Evolutionary conservation across 108 stramenopile species (phyloP), one percentile per base, ranked within the genome.

Genomic region (Cyclotella kingstonii): DNA sequence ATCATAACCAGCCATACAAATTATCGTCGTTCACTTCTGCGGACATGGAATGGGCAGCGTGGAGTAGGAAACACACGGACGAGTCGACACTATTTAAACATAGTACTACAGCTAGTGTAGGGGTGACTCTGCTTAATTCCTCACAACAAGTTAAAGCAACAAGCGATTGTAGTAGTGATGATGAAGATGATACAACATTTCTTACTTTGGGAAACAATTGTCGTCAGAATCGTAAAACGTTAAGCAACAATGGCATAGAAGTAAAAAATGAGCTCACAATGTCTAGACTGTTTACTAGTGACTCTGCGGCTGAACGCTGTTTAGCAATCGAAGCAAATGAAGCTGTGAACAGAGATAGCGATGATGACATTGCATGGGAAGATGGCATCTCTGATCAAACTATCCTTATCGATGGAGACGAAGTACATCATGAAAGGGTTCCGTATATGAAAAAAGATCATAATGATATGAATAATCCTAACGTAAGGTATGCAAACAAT

Each of bases 281-380:
- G n/a, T n/a, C n/a, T n/a, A n/a, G n/a, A n/a, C n/a, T n/a, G n/a
- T n/a, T n/a, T n/a, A n/a, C n/a, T n/a, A n/a, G n/a, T n/a, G n/a
- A n/a, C n/a, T n/a, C n/a, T n/a, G n/a, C n/a, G n/a, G n/a, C n/a
- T n/a, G n/a, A n/a, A n/a, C n/a, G n/a, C n/a, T n/a, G n/a, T n/a
- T n/a, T 5, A 9, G 25, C 19, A 3, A 17, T 1, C 5, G 39
- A 14, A 8, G 27, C 35, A n/a, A 36, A 26, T 23, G 54, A 55
- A 3, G 62, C 28, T 26, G 34, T 17, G 11, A 3, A 14, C 15
- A 50, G 64, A 34, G 58, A 57, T 33, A 54, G 62, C 5, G 73
- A 78, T n/a, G 77, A 74, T 29, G 74, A 76, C 33, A 58, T 83
- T 48, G 78, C 76, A 36, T 81, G 81, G 82, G 82, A 83, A 68